Percentiles rank a stretch among this genome's conserved stretches.
Evolutionary conservation across 768 basidiomycete species (phyloP).

Genomic region (Mycena maculata): DNA sequence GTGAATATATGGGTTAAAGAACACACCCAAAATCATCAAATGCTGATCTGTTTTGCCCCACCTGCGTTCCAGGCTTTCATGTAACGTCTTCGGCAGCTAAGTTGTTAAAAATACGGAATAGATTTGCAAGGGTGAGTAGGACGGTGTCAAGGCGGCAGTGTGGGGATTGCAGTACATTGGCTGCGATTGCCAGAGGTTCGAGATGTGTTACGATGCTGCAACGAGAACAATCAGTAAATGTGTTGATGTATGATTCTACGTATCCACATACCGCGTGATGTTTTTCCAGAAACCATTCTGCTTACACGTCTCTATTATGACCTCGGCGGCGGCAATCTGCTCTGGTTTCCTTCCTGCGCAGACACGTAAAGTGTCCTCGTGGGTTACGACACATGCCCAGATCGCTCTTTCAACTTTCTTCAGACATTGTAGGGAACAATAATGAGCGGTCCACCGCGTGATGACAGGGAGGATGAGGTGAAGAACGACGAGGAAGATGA

Average conservation of each 20-base stretch:
- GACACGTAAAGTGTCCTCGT: not conserved
- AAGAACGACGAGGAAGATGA: too few species aligned
- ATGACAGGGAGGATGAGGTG: too few species aligned
- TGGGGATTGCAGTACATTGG: too few species aligned
- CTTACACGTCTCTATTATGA: not conserved
- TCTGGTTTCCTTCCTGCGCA: slow-evolving; percentile 2
- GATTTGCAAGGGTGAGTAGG: too few species aligned
- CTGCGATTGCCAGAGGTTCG: too few species aligned
- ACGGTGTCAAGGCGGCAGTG: too few species aligned
- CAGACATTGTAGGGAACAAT: too few species aligned
- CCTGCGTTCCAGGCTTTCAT: slow-evolving; percentile 18
- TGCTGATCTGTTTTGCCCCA: slow-evolving; percentile 26
- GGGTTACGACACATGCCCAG: not conserved
- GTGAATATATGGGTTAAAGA: slow-evolving; percentile 26
- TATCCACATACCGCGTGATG: slow-evolving; percentile 22
- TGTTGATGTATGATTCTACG: not conserved
- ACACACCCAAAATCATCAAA: slow-evolving; percentile 27
- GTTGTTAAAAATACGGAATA: slow-evolving; percentile 30
- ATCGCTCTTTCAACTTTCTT: slow-evolving; percentile 24
- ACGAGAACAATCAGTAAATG: slow-evolving; percentile 15
- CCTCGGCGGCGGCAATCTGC: slow-evolving; percentile 6
- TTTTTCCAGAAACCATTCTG: slow-evolving; percentile 24
- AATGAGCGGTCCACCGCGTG: too few species aligned
- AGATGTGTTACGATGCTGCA: too few species aligned
- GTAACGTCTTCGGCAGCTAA: not conserved